Percentiles rank a stretch among this genome's conserved stretches.
Evolutionary conservation across 1,284 basidiomycete genomes (phyloP).

Genomic region (Cryptococcus sp.): DNA sequence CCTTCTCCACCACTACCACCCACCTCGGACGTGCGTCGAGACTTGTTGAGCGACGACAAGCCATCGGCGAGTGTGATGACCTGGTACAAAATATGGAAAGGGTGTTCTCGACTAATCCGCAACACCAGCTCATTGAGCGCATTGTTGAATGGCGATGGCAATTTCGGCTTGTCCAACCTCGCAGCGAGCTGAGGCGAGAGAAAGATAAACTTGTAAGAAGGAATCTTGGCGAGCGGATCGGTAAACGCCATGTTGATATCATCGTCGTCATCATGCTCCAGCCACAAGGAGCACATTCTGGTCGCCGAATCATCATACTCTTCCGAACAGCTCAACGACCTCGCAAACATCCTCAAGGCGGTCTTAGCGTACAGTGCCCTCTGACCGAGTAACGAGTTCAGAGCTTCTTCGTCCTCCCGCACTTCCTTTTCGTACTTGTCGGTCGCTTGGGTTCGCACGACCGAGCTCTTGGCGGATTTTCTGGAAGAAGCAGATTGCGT

Average conservation of each 20-base stretch:
- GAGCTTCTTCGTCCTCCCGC: conserved; percentile 49
- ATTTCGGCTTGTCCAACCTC: conserved; percentile 57
- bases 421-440: conserved; percentile 50
- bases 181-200: conserved; percentile 89
- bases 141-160: conserved; percentile 53
- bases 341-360: conserved; percentile 78
- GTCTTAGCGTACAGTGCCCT: conserved; percentile 63
- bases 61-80: conserved; percentile 59
- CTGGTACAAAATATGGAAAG: conserved; percentile 89
- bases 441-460: conserved; percentile 44
- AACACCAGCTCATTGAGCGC: conserved; percentile 62
- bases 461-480: not conserved
- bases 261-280: conserved; percentile 55
- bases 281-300: conserved; percentile 85
- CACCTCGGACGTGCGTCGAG: conserved; percentile 5
- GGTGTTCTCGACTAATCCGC: conserved; percentile 81
- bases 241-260: conserved; percentile 54
- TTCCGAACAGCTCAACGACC: conserved; percentile 63
- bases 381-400: conserved; percentile 57
- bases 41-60: conserved; percentile 2
- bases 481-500: not conserved
- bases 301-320: conserved; percentile 70
- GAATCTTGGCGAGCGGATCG: conserved; percentile 50
- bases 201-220: conserved; percentile 83
- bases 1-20: conserved; percentile 40